phyloP scores from a whole-genome alignment of 306 rosid genomes.

The Pueraria montana region DNA sequence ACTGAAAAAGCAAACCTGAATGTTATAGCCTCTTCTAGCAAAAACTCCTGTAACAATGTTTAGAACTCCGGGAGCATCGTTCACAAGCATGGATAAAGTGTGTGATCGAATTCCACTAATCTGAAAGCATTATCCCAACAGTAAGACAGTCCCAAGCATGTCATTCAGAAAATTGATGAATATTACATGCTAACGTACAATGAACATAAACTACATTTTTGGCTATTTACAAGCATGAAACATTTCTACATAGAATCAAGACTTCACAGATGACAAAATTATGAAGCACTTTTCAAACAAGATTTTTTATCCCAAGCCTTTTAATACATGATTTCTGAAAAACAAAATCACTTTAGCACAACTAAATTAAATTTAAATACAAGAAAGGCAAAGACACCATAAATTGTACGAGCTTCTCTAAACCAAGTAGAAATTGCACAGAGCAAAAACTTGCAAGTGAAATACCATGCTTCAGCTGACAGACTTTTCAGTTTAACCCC shows the following conservation, averaged over 20 bases:
- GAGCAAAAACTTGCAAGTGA: constrained; percentile 33
- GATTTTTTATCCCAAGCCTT: constrained; percentile 22
- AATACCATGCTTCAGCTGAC: constrained; percentile 16
- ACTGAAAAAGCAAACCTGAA: constrained; percentile 66
- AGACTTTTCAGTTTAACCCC: neutral
- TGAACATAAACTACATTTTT: constrained; percentile 14
- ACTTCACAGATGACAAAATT: neutral
- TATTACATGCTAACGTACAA: constrained; percentile 29
- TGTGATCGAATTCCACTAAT: constrained; percentile 80
- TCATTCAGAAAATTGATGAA: constrained; percentile 40
- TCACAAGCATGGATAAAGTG: constrained; percentile 86
- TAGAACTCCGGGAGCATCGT: constrained; percentile 84
- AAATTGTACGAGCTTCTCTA: constrained; percentile 18
- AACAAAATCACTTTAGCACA: neutral
- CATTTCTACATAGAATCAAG: constrained; percentile 31
- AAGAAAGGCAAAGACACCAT: constrained; percentile 21
- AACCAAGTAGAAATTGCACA: constrained; percentile 20
- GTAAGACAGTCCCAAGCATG: constrained; percentile 40
- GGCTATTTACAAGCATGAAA: constrained; percentile 36
- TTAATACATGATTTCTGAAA: constrained; percentile 28
- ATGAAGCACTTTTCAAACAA: constrained; percentile 23
- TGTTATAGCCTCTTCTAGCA: constrained; percentile 88
- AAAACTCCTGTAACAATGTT: constrained; percentile 83
- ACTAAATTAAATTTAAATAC: constrained; percentile 20
- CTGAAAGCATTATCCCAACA: constrained; percentile 59